These are phyloP conservation scores for Auricularia cornea DNA, from an alignment of 768 basidiomycete genomes.

Conservation along the genomic window DNA sequence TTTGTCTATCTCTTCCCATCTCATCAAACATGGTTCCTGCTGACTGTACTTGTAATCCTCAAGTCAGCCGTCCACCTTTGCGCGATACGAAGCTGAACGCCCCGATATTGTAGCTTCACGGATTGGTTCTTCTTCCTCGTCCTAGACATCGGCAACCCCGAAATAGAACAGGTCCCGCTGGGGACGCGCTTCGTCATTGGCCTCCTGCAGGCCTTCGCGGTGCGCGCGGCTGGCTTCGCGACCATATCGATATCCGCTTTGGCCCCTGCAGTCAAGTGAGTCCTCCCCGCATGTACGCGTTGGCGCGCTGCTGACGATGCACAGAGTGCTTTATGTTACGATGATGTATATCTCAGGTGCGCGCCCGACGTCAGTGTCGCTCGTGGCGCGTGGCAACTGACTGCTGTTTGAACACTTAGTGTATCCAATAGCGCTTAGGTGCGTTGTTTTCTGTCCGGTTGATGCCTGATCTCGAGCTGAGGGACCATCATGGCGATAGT, in stretches of 20 bases:
- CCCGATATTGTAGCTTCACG: constrained; percentile 38
- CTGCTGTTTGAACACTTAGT: background rate
- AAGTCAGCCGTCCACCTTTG: constrained; percentile 49
- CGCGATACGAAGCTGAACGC: constrained; percentile 1
- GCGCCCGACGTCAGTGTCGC: constrained; percentile 24
- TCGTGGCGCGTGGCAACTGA: constrained; percentile 3
- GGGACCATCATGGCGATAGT: constrained; percentile 27
- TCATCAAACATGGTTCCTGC: constrained; percentile 88
- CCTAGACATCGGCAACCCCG: constrained; percentile 73
- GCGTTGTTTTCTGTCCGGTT: constrained; percentile 8
- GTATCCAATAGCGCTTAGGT: constrained; percentile 83
- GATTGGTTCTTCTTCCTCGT: constrained; percentile 91
- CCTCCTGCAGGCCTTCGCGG: constrained; percentile 68
- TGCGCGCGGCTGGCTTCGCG: constrained; percentile 81
- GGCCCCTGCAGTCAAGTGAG: constrained; percentile 84
- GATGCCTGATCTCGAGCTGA: background rate
- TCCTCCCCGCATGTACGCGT: constrained; percentile 9
- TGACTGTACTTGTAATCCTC: constrained; percentile 56
- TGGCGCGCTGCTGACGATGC: background rate
- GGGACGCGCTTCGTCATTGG: constrained; percentile 66
- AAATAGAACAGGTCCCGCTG: constrained; percentile 57
- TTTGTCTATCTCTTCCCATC: constrained; percentile 87
- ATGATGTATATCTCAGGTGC: constrained; percentile 95
- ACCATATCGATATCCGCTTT: constrained; percentile 65
- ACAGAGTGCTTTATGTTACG: constrained; percentile 73